Evolutionary conservation across 805 yeast genomes (phyloP).

Genomic region (Ogataea populi-albae): DNA sequence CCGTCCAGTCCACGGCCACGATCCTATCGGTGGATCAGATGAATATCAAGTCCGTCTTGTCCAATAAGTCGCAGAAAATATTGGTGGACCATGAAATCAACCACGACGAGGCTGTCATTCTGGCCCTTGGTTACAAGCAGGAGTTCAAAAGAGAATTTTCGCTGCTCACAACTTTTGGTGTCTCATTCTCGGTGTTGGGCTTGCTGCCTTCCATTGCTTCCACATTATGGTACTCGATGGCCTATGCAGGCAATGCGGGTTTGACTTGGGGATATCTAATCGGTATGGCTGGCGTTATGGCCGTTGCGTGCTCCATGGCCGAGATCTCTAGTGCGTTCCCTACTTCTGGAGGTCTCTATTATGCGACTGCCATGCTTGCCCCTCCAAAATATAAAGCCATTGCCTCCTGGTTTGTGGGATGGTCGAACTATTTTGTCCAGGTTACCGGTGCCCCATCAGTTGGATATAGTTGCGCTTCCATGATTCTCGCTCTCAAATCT

Average conservation of each 20-base stretch:
- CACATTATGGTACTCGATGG: conserved; percentile 54
- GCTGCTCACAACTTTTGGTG: conserved; percentile 55
- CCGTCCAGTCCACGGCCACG: conserved; percentile 27
- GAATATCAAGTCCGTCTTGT: conserved; percentile 26
- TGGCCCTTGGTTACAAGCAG: conserved; percentile 59
- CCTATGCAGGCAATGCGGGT: conserved; percentile 61
- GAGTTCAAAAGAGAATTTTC: conserved; percentile 62
- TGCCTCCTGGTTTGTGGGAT: conserved; percentile 59
- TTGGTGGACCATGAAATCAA: conserved; percentile 46
- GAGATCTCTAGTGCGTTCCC: conserved; percentile 65
- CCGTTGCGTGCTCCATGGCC: conserved; percentile 59
- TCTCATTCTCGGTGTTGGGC: conserved; percentile 61
- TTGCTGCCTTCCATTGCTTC: conserved; percentile 65
- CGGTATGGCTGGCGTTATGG: conserved; percentile 51
- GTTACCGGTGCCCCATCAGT: conserved; percentile 61
- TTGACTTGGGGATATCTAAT: conserved; percentile 59
- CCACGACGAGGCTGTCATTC: conserved; percentile 49
- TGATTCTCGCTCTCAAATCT: conserved; percentile 52
- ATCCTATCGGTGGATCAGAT: conserved; percentile 29
- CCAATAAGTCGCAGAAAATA: conserved; percentile 21
- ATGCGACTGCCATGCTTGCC: conserved; percentile 60
- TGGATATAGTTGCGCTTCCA: conserved; percentile 52
- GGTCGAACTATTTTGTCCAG: conserved; percentile 63
- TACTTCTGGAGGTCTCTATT: conserved; percentile 64
- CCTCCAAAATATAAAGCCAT: conserved; percentile 52